Base-by-base conservation (phyloP, 2,329 filamentous ascomycete species). In the Clonostachys chloroleuca region DNA sequence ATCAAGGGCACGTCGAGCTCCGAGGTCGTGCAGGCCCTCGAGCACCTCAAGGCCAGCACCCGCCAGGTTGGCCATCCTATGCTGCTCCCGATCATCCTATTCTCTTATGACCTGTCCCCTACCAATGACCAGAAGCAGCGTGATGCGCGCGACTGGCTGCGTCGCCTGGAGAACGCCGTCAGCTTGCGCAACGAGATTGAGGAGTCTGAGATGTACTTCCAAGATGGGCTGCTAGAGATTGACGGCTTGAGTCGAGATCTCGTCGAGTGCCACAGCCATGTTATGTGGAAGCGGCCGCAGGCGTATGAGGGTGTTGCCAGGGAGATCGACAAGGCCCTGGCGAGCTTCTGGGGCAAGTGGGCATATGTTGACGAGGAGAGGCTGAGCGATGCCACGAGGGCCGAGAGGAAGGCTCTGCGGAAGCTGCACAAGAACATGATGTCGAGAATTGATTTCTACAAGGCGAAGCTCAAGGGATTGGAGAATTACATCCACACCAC, bases 401-500 rank as follows among this genome's bases (percentile, higher is more conserved):
- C 46, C 54, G 57, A 66, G 10, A 51, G 49, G 20, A 59, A 56
- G 36, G 60, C 66, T 39, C 56, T 74, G 18, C 63, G 72, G 49
- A 70, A 66, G 53, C 57, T 80, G 49, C 78, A 84, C 50, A 60
- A 67, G 45, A 78, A 71, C 57, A 77, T 84, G 70, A 43, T 65
- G 6, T 67, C 73, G 12, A 64, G 81, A 37, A 61, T 84, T 35
- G 76, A 83, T 43, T 85, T 85, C 55, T 82, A 83, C 64, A 69
- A 70, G 50, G 73, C 73, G 45, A 85, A 84, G 66, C 67, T 84
- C 14, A 77, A 74, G 54, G 81, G 81, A 6, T 70, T 83, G 53
- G 79, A 83, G 56, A 80, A 80, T 51, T 85, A 85, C 52, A 78
- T 81, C 13, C 73, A 80, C 52, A 84, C 78, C 2, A 84, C 81